These are phyloP conservation scores for Dactylellina drechsleri DNA, from an alignment of 2,329 filamentous ascomycete genomes.

Conservation along the genomic window DNA sequence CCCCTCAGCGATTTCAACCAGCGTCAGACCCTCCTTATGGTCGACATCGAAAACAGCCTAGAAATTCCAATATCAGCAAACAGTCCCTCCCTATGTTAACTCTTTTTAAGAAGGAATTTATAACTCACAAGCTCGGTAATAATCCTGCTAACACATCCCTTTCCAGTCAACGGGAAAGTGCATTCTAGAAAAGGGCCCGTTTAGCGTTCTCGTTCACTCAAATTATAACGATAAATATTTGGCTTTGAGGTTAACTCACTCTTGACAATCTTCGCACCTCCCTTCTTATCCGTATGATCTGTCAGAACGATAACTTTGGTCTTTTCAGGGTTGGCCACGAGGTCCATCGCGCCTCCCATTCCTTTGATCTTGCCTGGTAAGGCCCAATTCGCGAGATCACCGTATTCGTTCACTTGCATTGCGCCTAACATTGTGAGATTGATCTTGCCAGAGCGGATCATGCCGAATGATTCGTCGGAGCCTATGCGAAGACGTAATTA, in stretches of 20 bases:
- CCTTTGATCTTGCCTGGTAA: slow-evolving; percentile 89
- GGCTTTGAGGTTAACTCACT: slow-evolving; percentile 35
- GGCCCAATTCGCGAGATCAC: slow-evolving; percentile 90
- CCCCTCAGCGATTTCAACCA: slow-evolving; percentile 77
- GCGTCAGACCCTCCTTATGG: slow-evolving; percentile 70
- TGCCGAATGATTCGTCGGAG: slow-evolving; percentile 82
- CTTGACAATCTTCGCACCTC: slow-evolving; percentile 73
- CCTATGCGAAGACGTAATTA: slow-evolving; percentile 59
- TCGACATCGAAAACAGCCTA: slow-evolving; percentile 76
- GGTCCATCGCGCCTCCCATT: slow-evolving; percentile 82
- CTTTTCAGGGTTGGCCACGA: slow-evolving; percentile 75
- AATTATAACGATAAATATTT: background rate
- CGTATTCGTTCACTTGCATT: slow-evolving; percentile 79
- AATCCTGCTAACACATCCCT: slow-evolving; percentile 75
- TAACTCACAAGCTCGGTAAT: slow-evolving; percentile 74
- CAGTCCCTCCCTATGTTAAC: too few species aligned
- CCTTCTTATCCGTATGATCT: slow-evolving; percentile 76
- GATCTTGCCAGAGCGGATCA: slow-evolving; percentile 86
- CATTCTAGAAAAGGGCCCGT: slow-evolving; percentile 63
- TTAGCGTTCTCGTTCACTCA: slow-evolving; percentile 1
- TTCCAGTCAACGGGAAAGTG: slow-evolving; percentile 73
- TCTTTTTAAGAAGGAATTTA: slow-evolving; percentile 54
- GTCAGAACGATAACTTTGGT: slow-evolving; percentile 79
- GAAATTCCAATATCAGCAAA: slow-evolving; percentile 58
- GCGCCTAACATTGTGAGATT: slow-evolving; percentile 85